Conservation (phyloP, 306 rosid genomes). For the Cicer judaicum region DNA sequence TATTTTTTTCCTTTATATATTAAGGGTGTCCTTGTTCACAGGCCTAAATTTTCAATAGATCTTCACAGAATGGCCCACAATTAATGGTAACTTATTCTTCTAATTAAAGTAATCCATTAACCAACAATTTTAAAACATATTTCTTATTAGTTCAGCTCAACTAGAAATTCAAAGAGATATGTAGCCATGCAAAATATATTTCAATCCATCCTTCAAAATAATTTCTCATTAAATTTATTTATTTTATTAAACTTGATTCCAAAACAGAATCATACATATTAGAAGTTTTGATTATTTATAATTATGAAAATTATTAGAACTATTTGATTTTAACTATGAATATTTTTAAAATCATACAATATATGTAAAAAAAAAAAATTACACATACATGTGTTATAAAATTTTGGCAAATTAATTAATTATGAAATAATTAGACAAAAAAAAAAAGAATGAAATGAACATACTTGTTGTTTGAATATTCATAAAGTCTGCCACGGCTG, state of each 20-base stretch:
- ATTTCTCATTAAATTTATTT: too few species aligned
- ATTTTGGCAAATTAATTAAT: too few species aligned
- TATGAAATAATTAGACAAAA: too few species aligned
- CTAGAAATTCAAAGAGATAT: neutral
- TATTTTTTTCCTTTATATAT: neutral
- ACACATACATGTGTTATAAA: too few species aligned
- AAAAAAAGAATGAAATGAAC: neutral
- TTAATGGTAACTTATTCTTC: neutral
- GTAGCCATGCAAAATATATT: neutral
- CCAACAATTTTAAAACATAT: neutral
- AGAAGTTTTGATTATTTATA: too few species aligned
- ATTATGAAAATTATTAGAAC: too few species aligned
- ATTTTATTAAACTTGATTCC: too few species aligned
- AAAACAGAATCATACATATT: too few species aligned
- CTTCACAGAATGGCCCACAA: neutral
- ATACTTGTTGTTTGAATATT: conserved; percentile 86
- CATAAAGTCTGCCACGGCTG: conserved; percentile 88
- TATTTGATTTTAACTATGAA: too few species aligned
- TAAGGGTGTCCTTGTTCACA: neutral
- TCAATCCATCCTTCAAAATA: too few species aligned
- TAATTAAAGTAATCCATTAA: neutral
- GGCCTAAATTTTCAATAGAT: neutral
- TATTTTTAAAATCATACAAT: too few species aligned
- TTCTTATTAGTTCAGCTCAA: neutral
- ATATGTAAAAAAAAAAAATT: too few species aligned